phyloP scores from a whole-genome alignment of 352 stramenopile genomes.

The Aphanomyces astaci region DNA sequence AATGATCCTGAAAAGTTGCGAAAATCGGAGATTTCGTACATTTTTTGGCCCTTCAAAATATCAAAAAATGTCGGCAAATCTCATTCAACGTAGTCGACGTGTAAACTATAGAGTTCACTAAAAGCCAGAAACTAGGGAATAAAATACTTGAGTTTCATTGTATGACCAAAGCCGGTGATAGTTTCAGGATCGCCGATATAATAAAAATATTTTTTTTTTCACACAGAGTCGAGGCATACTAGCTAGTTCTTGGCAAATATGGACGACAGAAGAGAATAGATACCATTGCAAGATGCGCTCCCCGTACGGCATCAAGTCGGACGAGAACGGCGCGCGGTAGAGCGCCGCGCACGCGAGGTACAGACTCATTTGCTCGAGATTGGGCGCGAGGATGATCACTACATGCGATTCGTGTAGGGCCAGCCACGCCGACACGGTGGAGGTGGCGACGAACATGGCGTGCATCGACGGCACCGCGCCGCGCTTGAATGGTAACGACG shows the following conservation, averaged over 20 bases:
- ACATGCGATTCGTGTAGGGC: conserved; percentile 69
- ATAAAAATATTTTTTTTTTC: too few species aligned
- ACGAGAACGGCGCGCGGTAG: conserved; percentile 35
- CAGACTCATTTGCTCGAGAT: conserved; percentile 83
- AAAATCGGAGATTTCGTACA: too few species aligned
- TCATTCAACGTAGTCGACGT: too few species aligned
- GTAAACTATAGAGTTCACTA: too few species aligned
- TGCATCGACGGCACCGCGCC: conserved; percentile 74
- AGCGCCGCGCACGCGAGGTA: conserved; percentile 82
- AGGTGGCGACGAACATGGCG: conserved; percentile 72
- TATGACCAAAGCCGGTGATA: too few species aligned
- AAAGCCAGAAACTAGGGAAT: too few species aligned
- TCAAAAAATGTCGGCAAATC: too few species aligned
- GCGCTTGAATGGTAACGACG: conserved; percentile 69
- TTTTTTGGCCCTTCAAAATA: too few species aligned
- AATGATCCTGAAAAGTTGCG: too few species aligned
- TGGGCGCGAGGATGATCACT: conserved; percentile 68
- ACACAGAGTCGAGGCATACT: too few species aligned
- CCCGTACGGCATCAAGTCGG: conserved; percentile 14
- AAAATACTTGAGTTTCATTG: too few species aligned
- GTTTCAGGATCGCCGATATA: too few species aligned
- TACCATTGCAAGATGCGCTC: conserved; percentile 23
- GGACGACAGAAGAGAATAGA: background rate
- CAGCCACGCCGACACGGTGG: conserved; percentile 74
- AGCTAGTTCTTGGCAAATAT: background rate